Evolutionary conservation across 768 basidiomycete genomes (phyloP).

Genomic region (Kwoniella sp.): DNA sequence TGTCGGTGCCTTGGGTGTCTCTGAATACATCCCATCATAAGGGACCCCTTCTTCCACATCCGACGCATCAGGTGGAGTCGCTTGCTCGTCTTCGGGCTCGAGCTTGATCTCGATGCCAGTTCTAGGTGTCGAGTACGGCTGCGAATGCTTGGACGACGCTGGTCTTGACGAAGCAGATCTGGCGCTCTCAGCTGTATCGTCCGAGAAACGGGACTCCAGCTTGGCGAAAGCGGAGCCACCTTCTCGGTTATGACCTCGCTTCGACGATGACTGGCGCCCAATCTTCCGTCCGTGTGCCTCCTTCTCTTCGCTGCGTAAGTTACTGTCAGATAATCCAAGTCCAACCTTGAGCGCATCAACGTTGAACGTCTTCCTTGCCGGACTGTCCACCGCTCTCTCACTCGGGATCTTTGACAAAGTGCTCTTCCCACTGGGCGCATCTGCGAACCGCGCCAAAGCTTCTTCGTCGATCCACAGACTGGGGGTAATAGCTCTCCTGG

Average conservation of each 20-base stretch:
- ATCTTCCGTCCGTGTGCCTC: neutral
- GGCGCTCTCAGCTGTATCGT: neutral
- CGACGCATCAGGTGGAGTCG: no score
- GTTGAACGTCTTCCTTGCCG: neutral
- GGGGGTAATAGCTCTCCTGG: constrained; percentile 25
- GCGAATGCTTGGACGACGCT: neutral
- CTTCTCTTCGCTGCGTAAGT: no score
- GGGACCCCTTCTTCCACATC: neutral
- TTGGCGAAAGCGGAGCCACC: neutral
- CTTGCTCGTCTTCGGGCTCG: neutral
- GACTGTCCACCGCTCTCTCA: neutral
- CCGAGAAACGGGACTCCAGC: neutral
- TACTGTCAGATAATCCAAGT: no score
- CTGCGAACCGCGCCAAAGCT: constrained; percentile 14
- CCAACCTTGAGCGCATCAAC: neutral
- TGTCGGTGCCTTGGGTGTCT: neutral
- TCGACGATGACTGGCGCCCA: neutral
- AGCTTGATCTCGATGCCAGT: neutral
- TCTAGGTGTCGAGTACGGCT: neutral
- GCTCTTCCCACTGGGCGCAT: neutral
- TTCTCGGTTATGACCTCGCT: neutral
- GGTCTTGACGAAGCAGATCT: no score
- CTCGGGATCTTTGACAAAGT: neutral
- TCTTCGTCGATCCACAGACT: constrained; percentile 35
- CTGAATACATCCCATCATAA: neutral